Base-by-base conservation (phyloP, 75 land plant species). In the Selaginella moellendorffii region DNA sequence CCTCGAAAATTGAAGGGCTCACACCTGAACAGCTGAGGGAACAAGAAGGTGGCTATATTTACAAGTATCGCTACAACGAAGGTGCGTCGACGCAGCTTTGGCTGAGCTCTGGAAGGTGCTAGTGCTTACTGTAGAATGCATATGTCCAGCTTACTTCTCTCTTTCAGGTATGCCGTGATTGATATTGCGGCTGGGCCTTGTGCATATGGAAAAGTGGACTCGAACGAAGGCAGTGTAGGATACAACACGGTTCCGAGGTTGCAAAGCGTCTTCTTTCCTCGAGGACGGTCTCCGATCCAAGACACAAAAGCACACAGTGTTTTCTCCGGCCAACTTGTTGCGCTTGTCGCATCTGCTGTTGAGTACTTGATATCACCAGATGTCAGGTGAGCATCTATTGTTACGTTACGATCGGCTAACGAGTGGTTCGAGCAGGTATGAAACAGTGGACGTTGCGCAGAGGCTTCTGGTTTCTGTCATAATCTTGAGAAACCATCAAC, bases 161-260 rank as follows among this genome's bases (percentile, higher is more conserved):
- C 21, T 22, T 72, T 51, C 82, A 95, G 96, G 69, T 95, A 80
- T 82, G 85, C 80, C 46, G 91, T 95, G n/a, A 84, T 95, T 68
- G 99, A 95, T 78, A 81, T 95, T 54, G 85, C 99, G 69, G 99
- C 96, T 2, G 98, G 98, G 46, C 96, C 98, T 36, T 93, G 98
- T 68, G 81, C 85, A 17, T 93, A 88, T 77, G 98, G 98, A 60
- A 93, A 82, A 71, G 81, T 89, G 65, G 98, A 93, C 64, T 74
- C 98, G 54, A 96, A 93, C 66, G 98, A 93, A 77, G 98, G 98
- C 21, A 93, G 98, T 76, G 82, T 93, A 31, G 82, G 96, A 71
- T 67, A 76, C 63, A 71, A 72, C 67, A 79, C 91, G 29, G 51
- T 95, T 14, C 99, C 91, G 25, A 81, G 96, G 60, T 58, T 95